Evolutionary conservation across 2,329 filamentous ascomycete species (phyloP), one percentile per base, ranked within the genome.

Genomic region (Basipetospora sp.): DNA sequence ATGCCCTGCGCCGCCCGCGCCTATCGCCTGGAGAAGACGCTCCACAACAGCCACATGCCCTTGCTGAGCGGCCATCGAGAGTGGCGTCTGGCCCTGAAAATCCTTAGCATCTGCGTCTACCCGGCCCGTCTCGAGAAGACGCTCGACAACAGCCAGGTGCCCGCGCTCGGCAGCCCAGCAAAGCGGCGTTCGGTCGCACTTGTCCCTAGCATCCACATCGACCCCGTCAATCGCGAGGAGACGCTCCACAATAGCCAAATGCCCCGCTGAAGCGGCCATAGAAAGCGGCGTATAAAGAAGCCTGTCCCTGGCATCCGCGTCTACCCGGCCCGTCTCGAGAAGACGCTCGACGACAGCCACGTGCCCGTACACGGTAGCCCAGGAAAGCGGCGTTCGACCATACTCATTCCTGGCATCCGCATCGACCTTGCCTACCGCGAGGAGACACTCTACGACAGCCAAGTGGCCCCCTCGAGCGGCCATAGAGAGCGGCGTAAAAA

Each of bases 91-190:
- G 8, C 30, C 16, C 3, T 18, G 3, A 4, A 8, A 36, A 15
- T 51, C 49, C 2, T 37, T 41, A 33, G 47, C 43, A 35, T 47
- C 39, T 3, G 22, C 10, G 8, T 32, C 31, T 5, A n/a, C 16
- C 16, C 15, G 11, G 8, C 31, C 31, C 8, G 31, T 32, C 5
- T 18, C 14, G 31, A 32, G 9, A 3, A 32, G 31, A 16, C 18
- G 31, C 13, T 16, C n/a, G 15, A 32, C 31, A 16, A 19, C 13
- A 18, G 31, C 31, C 17, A n/a, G 16, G 4, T 32, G 15, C 17
- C 31, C 31, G 16, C 4, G 9, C 31, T 6, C 20, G 16, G 31
- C 14, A 16, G 31, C 31, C 14, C 4, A 5, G 8, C 16, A 19
- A 18, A 32, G 31, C 16, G 31, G 31, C 9, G 31, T 32, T 8